Conservation (phyloP, 805 yeast species). For the Nakazawaea ambrosiae region DNA sequence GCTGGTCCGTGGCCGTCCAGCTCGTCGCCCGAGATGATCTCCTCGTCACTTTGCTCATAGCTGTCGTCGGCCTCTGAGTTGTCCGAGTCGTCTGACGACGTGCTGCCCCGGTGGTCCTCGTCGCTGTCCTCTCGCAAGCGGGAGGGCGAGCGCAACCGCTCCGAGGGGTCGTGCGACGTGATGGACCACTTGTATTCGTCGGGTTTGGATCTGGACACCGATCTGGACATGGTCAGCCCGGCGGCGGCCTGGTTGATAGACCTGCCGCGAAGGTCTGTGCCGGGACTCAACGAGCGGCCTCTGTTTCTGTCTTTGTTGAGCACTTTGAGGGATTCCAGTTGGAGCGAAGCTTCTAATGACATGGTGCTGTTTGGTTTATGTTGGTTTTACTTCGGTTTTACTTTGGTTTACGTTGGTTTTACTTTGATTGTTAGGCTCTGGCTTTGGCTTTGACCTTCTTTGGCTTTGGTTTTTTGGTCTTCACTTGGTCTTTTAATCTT, state of each 20-base stretch:
- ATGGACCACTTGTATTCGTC: conserved; percentile 48
- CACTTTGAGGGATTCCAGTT: conserved; percentile 8
- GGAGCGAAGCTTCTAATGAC: conserved; percentile 10
- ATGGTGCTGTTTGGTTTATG: neutral
- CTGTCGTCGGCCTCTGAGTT: conserved; percentile 13
- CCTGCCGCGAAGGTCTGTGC: conserved; percentile 3
- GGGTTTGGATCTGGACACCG: conserved; percentile 14
- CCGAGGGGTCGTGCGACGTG: conserved; percentile 68
- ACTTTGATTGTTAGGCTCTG: too few species aligned
- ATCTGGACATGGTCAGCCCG: conserved; percentile 19
- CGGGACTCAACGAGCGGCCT: conserved; percentile 7
- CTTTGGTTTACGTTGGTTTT: too few species aligned
- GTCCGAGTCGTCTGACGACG: conserved; percentile 7
- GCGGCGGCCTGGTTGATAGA: neutral
- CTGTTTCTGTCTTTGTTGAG: conserved; percentile 7
- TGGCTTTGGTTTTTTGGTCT: too few species aligned
- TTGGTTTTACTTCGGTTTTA: neutral
- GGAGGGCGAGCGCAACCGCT: conserved; percentile 34
- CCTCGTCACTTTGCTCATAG: conserved; percentile 42
- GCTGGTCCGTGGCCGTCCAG: conserved; percentile 43
- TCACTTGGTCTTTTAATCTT: too few species aligned
- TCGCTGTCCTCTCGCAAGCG: conserved; percentile 9
- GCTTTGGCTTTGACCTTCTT: too few species aligned
- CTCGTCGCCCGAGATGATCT: conserved; percentile 53
- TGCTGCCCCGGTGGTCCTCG: conserved; percentile 14